Evolutionary conservation across 2,329 filamentous ascomycete genomes (phyloP).

Genomic region (Neopestalotiopsis clavispora): DNA sequence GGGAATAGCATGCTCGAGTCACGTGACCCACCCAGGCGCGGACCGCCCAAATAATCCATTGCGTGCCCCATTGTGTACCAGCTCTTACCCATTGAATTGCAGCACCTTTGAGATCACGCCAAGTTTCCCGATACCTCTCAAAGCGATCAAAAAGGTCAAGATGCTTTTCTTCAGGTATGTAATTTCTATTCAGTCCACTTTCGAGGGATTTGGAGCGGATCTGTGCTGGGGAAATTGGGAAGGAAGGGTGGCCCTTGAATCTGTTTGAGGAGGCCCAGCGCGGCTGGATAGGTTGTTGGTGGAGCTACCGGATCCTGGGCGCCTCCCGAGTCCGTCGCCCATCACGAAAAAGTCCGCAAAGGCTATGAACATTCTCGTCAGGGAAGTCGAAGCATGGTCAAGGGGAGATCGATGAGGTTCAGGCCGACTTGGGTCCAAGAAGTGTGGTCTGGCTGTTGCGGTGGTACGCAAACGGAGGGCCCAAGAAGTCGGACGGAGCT

Average conservation of each 20-base stretch:
- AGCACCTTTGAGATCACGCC: neutral
- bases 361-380: no score
- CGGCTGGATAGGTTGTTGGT: neutral
- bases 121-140: neutral
- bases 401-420: no score
- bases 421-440: no score
- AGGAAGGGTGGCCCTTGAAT: neutral
- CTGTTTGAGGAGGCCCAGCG: neutral
- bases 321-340: neutral
- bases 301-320: neutral
- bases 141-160: constrained; percentile 6
- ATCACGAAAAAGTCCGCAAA: no score
- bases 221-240: neutral
- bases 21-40: no score
- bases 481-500: no score
- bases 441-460: no score
- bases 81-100: no score
- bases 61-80: no score
- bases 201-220: neutral
- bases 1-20: neutral
- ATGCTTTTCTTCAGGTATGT: constrained; percentile 35
- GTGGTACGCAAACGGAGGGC: no score
- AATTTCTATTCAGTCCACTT: neutral
- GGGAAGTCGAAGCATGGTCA: no score
- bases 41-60: no score